Evolutionary conservation across 1,284 basidiomycete species (phyloP).

Genomic region (Cryptococcus sp.): DNA sequence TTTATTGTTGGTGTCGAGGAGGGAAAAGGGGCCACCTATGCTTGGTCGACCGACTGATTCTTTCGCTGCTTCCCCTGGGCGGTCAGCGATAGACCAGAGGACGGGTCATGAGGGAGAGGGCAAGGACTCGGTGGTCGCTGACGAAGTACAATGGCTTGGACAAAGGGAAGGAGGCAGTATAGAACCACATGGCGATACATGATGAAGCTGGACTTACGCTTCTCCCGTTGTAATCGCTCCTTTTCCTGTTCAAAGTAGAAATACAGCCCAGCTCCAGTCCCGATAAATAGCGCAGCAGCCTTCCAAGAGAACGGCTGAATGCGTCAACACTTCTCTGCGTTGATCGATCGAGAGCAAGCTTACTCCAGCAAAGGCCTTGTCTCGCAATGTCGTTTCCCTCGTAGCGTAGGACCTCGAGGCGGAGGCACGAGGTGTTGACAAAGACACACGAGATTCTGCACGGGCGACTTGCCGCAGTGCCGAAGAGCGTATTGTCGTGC

Average conservation of each 20-base stretch:
- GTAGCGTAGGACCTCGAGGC: no score
- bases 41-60: constrained; percentile 58
- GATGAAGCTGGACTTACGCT: constrained; percentile 51
- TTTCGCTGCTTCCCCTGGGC: constrained; percentile 61
- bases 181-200: no score
- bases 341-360: background rate
- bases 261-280: constrained; percentile 74
- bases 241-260: constrained; percentile 89
- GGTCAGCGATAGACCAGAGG: no score
- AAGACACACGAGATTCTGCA: no score
- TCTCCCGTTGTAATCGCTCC: constrained; percentile 64
- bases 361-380: constrained; percentile 10
- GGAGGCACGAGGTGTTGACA: no score
- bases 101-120: background rate
- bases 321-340: constrained; percentile 14
- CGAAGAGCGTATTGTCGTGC: no score
- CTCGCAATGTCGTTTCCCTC: constrained; percentile 3
- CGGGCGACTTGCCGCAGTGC: no score
- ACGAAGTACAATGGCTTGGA: no score
- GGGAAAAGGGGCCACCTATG: constrained; percentile 83
- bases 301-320: constrained; percentile 77
- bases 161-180: no score
- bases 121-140: no score
- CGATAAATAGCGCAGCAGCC: constrained; percentile 74
- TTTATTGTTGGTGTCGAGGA: constrained; percentile 63